A percentile compares a stretch with the other conserved stretches of the same genome.
phyloP scores from a whole-genome alignment of 2,329 filamentous ascomycete species.

The Talaromyces pinophilus region DNA sequence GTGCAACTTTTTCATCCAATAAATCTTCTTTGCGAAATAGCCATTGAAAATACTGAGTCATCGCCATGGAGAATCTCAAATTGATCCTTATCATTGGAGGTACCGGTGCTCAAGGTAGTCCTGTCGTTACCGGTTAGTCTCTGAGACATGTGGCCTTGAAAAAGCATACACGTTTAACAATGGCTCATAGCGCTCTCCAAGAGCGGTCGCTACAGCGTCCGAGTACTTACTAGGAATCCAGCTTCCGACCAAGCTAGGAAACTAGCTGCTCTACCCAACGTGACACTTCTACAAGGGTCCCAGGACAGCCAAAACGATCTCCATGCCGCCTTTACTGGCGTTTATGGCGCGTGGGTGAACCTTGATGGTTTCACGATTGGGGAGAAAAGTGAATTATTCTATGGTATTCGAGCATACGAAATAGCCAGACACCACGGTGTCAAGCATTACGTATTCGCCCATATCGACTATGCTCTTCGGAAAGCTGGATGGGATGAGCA shows the following conservation, averaged over 20 bases:
- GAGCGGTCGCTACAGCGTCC: constrained; percentile 46
- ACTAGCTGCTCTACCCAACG: constrained; percentile 47
- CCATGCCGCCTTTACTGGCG: constrained; percentile 47
- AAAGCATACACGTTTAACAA: background rate
- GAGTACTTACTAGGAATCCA: constrained; percentile 52
- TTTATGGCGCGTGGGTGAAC: constrained; percentile 54
- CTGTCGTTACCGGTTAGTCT: constrained; percentile 46
- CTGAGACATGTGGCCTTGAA: background rate
- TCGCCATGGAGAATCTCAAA: constrained; percentile 7
- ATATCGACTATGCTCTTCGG: constrained; percentile 19
- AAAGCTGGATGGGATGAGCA: constrained; percentile 21
- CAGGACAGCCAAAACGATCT: constrained; percentile 50
- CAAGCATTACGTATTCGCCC: constrained; percentile 47
- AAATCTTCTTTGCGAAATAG: background rate
- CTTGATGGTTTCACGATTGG: constrained; percentile 54
- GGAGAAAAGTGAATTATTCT: constrained; percentile 38
- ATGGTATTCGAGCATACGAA: constrained; percentile 46
- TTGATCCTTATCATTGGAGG: constrained; percentile 46
- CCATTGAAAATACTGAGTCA: constrained; percentile 26
- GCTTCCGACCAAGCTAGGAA: constrained; percentile 45
- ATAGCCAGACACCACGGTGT: constrained; percentile 45
- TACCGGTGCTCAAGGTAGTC: constrained; percentile 56
- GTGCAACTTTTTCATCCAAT: background rate
- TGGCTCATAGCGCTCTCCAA: constrained; percentile 11
- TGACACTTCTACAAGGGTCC: constrained; percentile 52